Base-by-base conservation (phyloP, 78 protist species). In the Planoprotostelium fungivorum region DNA sequence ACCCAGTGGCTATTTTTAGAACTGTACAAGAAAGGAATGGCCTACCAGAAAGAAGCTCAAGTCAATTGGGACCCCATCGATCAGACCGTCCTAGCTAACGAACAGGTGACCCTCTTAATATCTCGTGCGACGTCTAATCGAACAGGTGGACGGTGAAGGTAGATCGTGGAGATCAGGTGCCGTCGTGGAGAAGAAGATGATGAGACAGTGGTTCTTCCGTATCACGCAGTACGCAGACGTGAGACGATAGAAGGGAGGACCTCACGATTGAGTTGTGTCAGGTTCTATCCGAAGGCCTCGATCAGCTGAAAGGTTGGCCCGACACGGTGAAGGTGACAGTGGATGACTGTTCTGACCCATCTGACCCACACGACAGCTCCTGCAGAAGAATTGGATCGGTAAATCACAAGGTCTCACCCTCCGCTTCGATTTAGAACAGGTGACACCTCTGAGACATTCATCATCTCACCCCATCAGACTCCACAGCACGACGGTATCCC, bases 301-400 rank as follows among this genome's bases (percentile, higher is more conserved):
- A 96, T 5, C 39, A 0, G 23, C 90, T 96, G 0, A 38, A 86
- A 0, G 96, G 95, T 28, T 97, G 98, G 98, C 97, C 98, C 0
- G 95, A 94, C 35, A 84, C 88, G 0, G 97, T 97, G 38, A 96
- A 96, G 91, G 73, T 51, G 73, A 16, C 16, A 51, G 5, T 51
- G 39, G 10, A 16, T 23, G 31, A 34, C 23, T 84, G 23, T 84
- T 29, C 86, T 1, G 34, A 5, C 31, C 5, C 5, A 25, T 51
- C 16, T 51, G 31, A 5, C 31, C 5, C 31, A 51, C 5, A 5
- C 16, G 73, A 51, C 73, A 51, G 16, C 16, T 51, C 28, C 93
- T 96, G 96, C 99, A 97, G 93, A 87, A 88, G 34, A 94, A 96
- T 36, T 97, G 99, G 99, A 96, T 97, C 63, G 97, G 98, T n/a